These are phyloP conservation scores for Chrysopogon serrulatus DNA, from an alignment of 176 grass and related monocot genomes.

Conservation along the genomic window DNA sequence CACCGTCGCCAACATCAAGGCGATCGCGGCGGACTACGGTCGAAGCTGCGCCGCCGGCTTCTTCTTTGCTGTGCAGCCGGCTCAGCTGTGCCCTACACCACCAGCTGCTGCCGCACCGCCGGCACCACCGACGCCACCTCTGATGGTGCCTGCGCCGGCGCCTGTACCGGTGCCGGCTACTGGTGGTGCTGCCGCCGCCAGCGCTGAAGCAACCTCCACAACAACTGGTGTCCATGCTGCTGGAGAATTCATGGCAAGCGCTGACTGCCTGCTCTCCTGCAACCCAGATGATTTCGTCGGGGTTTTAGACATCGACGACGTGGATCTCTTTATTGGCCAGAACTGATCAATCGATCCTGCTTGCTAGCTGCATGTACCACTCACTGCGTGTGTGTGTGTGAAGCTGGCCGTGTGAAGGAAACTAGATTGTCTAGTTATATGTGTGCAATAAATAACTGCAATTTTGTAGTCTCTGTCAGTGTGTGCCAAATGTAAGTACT, in stretches of 20 bases:
- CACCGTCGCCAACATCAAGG: constrained; percentile 14
- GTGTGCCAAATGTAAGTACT: background rate
- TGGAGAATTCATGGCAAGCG: background rate
- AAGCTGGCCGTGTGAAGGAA: background rate
- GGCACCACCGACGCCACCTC: background rate
- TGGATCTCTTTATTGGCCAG: background rate
- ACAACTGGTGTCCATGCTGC: background rate
- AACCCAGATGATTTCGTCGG: background rate
- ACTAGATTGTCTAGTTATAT: background rate
- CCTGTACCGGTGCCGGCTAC: background rate
- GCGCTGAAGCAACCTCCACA: background rate
- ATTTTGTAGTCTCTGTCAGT: background rate
- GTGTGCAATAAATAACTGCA: background rate
- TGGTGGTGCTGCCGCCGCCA: background rate
- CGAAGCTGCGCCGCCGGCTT: background rate
- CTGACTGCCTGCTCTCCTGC: background rate
- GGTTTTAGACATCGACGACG: background rate
- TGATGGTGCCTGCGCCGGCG: background rate
- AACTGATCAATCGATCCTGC: background rate
- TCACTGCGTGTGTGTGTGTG: too few species aligned
- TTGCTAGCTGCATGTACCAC: background rate
- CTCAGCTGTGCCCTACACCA: background rate
- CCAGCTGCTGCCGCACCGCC: background rate
- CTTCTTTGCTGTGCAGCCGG: background rate
- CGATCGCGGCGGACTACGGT: constrained; percentile 13